Base-by-base conservation (phyloP, 2,329 filamentous ascomycete genomes). In the Scedosporium dehoogii region DNA sequence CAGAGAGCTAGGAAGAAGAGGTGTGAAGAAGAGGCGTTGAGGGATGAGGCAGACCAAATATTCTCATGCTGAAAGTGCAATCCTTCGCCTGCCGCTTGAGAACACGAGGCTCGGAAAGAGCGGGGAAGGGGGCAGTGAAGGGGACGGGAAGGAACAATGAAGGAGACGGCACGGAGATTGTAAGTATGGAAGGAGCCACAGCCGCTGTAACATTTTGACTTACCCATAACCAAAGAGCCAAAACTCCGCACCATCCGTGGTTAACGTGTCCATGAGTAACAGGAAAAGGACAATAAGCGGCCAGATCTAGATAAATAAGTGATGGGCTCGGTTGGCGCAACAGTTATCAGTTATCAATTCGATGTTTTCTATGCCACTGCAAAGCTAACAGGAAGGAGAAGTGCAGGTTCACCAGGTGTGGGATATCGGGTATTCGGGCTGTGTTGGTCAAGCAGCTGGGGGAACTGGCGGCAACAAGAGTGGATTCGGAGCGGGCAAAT, bases 221-320 rank as follows among this genome's bases (percentile, higher is more conserved):
- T 79, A 96, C 93, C 93, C 94, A 72, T 97, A 99, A 65, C 94
- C 94, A 75, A 96, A 97, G 56, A 99, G 80, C 94, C 94, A 99
- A 70, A 97, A 92, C 71, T 96, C 90, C 42, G 83, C 79, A 66
- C 68, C 68, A 70, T 70, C 71, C 69, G 68, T 67, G 55, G 70
- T 64, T 57, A 73, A 63, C 6, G 68, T 66, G 27, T 71, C 68
- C 23, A 73, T 75, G 77, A 84, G 33, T 14, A 38, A 38, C 33
- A 23, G 51, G 29, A 9, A 33, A 33, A 33, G 29, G 51, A 12
- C 51, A 23, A 29, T 55, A 55, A 55, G 51, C 51, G 51, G 21
- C 51, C 10, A 6, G 51, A 10, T 55, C 23, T 23, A 9, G 21
- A 27, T 25, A 55, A 55, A 27, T 29, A 21, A 55, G 51, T 55